phyloP scores from a whole-genome alignment of 257 asterid species.

The Craterostigma plantagineum region DNA sequence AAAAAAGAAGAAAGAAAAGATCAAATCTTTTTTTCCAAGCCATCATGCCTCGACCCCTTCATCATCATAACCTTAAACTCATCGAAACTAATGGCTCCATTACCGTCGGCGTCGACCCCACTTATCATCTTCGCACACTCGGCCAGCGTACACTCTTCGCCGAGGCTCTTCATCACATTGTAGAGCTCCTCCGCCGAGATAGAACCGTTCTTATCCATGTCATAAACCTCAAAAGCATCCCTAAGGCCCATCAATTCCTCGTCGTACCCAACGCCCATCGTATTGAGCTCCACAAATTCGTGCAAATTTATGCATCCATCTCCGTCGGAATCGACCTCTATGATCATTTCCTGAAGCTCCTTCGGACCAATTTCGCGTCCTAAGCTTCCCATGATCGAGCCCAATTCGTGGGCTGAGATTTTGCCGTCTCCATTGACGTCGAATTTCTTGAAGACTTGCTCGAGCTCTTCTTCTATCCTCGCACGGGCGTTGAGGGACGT shows the following conservation, averaged over 20 bases:
- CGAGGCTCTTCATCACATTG: slow-evolving; percentile 43
- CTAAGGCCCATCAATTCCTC: slow-evolving; percentile 43
- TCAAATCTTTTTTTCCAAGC: background rate
- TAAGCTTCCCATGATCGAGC: slow-evolving; percentile 57
- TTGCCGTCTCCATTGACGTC: slow-evolving; percentile 29
- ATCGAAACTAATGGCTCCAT: slow-evolving; percentile 52
- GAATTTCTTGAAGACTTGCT: slow-evolving; percentile 64
- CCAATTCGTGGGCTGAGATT: slow-evolving; percentile 49
- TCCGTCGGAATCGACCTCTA: slow-evolving; percentile 33
- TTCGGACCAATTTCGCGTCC: slow-evolving; percentile 36
- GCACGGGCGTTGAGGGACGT: slow-evolving; percentile 24
- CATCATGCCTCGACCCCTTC: slow-evolving; percentile 33
- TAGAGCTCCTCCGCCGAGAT: slow-evolving; percentile 64
- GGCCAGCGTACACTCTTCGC: slow-evolving; percentile 59
- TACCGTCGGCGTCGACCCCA: slow-evolving; percentile 66
- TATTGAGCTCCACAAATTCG: slow-evolving; percentile 65
- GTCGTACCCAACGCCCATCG: slow-evolving; percentile 30
- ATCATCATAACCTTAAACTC: slow-evolving; percentile 91
- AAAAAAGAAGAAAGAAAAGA: too few relatives aligned
- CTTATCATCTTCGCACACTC: slow-evolving; percentile 70
- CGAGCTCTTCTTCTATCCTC: slow-evolving; percentile 54
- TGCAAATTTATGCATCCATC: background rate
- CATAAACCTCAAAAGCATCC: slow-evolving; percentile 65
- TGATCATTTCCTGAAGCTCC: slow-evolving; percentile 43
- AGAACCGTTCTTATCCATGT: slow-evolving; percentile 46